A percentile compares a stretch with the other conserved stretches of the same genome.
These are phyloP conservation scores for Hanseniaspora occidentalis DNA, from an alignment of 805 yeast genomes.

Conservation along the genomic window DNA sequence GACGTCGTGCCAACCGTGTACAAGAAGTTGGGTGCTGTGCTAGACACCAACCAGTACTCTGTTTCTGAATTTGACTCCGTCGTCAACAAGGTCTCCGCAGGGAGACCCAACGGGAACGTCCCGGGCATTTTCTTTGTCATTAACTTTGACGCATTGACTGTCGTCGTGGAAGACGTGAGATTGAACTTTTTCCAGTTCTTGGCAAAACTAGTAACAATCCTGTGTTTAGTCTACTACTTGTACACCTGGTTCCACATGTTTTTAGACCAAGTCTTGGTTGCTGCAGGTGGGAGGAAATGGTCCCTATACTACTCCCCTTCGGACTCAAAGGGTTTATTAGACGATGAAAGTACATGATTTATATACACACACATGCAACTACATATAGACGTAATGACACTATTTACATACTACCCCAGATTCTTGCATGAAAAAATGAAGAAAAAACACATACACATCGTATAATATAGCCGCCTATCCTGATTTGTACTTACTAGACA, in stretches of 20 bases:
- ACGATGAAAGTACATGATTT: not conserved
- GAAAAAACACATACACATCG: too few species aligned
- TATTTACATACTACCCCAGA: too few species aligned
- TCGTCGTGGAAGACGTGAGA: conserved; percentile 57
- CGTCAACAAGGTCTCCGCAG: conserved; percentile 6
- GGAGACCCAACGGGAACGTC: conserved; percentile 17
- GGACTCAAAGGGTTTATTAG: not conserved
- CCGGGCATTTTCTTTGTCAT: conserved; percentile 81
- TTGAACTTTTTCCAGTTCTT: conserved; percentile 69
- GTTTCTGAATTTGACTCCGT: conserved; percentile 37
- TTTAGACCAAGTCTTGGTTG: conserved; percentile 40
- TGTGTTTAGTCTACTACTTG: conserved; percentile 68
- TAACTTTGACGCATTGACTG: conserved; percentile 77
- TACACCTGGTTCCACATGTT: conserved; percentile 53
- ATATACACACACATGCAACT: too few species aligned
- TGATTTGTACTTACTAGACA: too few species aligned
- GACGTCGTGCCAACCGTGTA: conserved; percentile 78
- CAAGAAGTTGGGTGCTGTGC: conserved; percentile 51
- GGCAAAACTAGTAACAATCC: conserved; percentile 63
- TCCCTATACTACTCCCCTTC: not conserved
- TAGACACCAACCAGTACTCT: conserved; percentile 83
- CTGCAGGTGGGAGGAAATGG: conserved; percentile 12
- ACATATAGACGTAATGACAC: too few species aligned
- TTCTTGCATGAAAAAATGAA: too few species aligned
- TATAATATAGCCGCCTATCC: too few species aligned